phyloP scores from a whole-genome alignment of 108 stramenopile genomes.

The Discostella pseudostelligera region DNA sequence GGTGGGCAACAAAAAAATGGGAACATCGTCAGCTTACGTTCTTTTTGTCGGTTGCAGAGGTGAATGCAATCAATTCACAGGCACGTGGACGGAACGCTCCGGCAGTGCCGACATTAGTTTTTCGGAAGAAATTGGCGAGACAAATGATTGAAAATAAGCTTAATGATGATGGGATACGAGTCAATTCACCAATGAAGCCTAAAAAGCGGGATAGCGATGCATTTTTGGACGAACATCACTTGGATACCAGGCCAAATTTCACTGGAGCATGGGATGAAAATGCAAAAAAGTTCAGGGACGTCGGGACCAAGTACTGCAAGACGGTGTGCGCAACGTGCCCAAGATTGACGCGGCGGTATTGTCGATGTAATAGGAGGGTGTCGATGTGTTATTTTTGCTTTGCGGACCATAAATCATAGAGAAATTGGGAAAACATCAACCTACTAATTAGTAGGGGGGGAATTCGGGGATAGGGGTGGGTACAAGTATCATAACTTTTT shows the following conservation, averaged over 20 bases:
- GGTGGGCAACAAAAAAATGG: constrained; percentile 23
- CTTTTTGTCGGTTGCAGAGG: constrained; percentile 16
- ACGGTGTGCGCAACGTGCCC: not conserved
- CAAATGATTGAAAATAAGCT: constrained; percentile 19
- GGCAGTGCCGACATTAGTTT: not conserved
- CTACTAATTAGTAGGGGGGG: too few species aligned
- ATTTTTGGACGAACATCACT: constrained; percentile 9
- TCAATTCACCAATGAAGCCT: not conserved
- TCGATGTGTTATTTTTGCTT: too few species aligned
- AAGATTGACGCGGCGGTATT: too few species aligned
- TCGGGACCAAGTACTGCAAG: not conserved
- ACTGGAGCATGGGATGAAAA: not conserved
- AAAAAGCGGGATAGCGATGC: not conserved
- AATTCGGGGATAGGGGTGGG: too few species aligned
- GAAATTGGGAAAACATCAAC: too few species aligned
- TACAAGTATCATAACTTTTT: too few species aligned
- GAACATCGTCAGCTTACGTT: constrained; percentile 23
- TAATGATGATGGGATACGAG: not conserved
- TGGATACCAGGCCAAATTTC: not conserved
- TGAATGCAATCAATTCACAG: constrained; percentile 18
- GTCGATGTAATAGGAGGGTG: too few species aligned
- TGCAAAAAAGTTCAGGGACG: not conserved
- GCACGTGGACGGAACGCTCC: not conserved
- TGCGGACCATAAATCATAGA: too few species aligned
- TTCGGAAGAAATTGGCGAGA: constrained; percentile 19